A percentile compares a stretch with the other conserved stretches of the same genome.
These are phyloP conservation scores for Vigna hirtella DNA, from an alignment of 306 rosid species.

Conservation along the genomic window DNA sequence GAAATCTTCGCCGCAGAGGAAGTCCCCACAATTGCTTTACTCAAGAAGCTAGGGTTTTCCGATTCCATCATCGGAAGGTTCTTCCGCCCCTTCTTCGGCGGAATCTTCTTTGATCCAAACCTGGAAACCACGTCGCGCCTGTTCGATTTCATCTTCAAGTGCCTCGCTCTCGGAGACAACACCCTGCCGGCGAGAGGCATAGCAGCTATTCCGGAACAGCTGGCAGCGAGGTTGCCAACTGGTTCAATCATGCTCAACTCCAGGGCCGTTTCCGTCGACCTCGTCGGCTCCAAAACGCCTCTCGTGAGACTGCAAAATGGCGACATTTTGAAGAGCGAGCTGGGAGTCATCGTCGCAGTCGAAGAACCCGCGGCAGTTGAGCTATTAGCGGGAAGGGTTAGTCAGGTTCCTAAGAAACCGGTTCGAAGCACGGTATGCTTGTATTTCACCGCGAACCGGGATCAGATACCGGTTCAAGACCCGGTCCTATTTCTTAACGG, in stretches of 20 bases:
- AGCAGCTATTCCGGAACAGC: conserved; percentile 74
- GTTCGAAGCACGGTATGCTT: conserved; percentile 78
- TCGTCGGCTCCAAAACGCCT: conserved; percentile 39
- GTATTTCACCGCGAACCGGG: conserved; percentile 61
- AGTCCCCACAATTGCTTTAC: conserved; percentile 60
- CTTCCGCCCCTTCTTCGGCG: conserved; percentile 87
- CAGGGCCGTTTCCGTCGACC: conserved; percentile 57
- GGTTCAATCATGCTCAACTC: conserved; percentile 65
- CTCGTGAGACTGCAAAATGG: conserved; percentile 70
- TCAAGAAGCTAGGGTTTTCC: conserved; percentile 67
- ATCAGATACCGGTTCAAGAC: conserved; percentile 56
- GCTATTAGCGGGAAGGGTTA: conserved; percentile 51
- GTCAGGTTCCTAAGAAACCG: conserved; percentile 52
- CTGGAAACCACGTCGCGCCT: conserved; percentile 75
- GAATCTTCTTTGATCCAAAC: conserved; percentile 75
- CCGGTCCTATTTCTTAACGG: conserved; percentile 77
- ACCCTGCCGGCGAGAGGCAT: conserved; percentile 87
- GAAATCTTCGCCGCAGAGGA: conserved; percentile 59
- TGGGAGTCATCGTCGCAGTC: conserved; percentile 79
- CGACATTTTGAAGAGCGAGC: conserved; percentile 59
- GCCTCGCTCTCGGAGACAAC: conserved; percentile 89
- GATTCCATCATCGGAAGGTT: conserved; percentile 66
- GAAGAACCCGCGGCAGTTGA: conserved; percentile 68
- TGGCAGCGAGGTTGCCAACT: conserved; percentile 63
- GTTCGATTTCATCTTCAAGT: conserved; percentile 85